Conservation (phyloP, 176 grass and related monocot species). For the barley (Hordeum vulgare) region MorexV3_pseudomolecules_assembly NC_058518.1:418930021-418930520, state of each 20-base stretch:
- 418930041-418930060: not conserved
- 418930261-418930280: not conserved
- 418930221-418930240: not conserved
- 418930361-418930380: not conserved
- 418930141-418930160: not conserved
- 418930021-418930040: not conserved
- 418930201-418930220: not conserved
- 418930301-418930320: not conserved
- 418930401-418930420: not conserved
- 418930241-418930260: not conserved
- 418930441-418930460: not conserved
- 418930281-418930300: not conserved
- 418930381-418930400: not conserved
- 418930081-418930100: not conserved
- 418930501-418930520: conserved; percentile 98
- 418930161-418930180: not conserved
- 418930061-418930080: not conserved
- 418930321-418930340: not conserved
- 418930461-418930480: not conserved
- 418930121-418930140: not conserved
- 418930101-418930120: not conserved
- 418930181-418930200: not conserved
- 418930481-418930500: not conserved
- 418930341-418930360: not conserved
- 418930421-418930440: not conserved